phyloP scores from a whole-genome alignment of 1,284 basidiomycete species.

The Coriolopsis trogii region DNA sequence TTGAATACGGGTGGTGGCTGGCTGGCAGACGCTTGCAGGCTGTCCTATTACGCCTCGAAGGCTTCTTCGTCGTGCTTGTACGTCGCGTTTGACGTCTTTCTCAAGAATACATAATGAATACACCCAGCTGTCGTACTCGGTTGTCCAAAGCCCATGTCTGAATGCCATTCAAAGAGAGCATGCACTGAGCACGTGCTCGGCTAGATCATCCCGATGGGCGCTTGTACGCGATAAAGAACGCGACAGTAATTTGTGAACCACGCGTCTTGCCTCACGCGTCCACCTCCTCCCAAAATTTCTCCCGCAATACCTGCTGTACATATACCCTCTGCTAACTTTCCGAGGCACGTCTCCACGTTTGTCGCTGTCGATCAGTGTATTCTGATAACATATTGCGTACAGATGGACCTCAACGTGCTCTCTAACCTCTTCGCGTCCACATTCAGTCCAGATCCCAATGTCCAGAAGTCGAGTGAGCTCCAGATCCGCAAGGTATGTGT shows the following conservation, averaged over 20 bases:
- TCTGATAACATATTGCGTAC: neutral
- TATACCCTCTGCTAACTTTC: constrained; percentile 21
- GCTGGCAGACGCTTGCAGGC: too few relatives aligned
- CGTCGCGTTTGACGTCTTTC: too few relatives aligned
- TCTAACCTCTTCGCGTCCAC: constrained; percentile 80
- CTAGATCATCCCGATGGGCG: constrained; percentile 14
- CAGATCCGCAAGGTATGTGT: constrained; percentile 76
- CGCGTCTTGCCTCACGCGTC: constrained; percentile 24
- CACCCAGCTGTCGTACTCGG: too few relatives aligned
- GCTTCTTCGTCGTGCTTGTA: too few relatives aligned
- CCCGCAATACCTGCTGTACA: constrained; percentile 18
- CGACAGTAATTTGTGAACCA: constrained; percentile 17
- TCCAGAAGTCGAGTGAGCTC: constrained; percentile 79
- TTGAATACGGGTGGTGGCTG: too few relatives aligned
- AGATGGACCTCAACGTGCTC: constrained; percentile 79
- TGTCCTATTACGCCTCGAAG: too few relatives aligned
- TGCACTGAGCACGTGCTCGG: neutral
- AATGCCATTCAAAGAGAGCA: neutral
- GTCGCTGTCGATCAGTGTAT: too few relatives aligned
- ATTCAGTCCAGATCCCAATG: constrained; percentile 82
- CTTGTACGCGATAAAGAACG: constrained; percentile 23
- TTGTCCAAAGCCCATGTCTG: neutral
- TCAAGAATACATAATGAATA: too few relatives aligned
- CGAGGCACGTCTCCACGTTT: constrained; percentile 3
- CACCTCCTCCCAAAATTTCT: constrained; percentile 26